Percentiles rank a stretch among this genome's conserved stretches.
These are phyloP conservation scores for Dactylonectria macrodidyma DNA, from an alignment of 2,329 filamentous ascomycete species.

Conservation along the genomic window DNA sequence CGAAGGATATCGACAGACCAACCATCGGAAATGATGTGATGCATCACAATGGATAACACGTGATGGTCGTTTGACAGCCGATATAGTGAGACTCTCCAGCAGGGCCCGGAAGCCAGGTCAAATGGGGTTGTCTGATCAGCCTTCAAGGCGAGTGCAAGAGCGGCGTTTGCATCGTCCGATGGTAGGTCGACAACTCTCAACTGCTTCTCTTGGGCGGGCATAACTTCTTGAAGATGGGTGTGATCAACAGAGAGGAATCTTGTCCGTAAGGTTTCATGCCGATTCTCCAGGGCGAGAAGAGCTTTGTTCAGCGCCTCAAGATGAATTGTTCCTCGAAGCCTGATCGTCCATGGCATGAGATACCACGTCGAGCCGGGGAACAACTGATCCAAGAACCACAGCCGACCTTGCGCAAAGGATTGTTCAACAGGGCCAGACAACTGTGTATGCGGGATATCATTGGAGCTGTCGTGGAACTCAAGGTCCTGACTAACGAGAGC, in stretches of 20 bases:
- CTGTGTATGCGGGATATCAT: conserved; percentile 5
- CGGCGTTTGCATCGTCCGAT: neutral
- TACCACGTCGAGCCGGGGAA: conserved; percentile 24
- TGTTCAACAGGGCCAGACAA: conserved; percentile 30
- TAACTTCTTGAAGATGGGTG: conserved; percentile 3
- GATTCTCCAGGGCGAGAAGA: conserved; percentile 21
- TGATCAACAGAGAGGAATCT: conserved; percentile 1
- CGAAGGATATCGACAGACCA: conserved; percentile 40
- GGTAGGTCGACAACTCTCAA: neutral
- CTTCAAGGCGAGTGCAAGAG: conserved; percentile 12
- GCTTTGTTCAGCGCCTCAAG: conserved; percentile 17
- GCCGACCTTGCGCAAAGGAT: conserved; percentile 33
- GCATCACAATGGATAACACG: conserved; percentile 47
- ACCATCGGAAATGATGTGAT: conserved; percentile 49
- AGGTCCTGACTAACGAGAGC: neutral
- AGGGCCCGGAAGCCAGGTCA: conserved; percentile 39
- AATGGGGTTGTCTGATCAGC: conserved; percentile 43
- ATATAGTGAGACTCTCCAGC: conserved; percentile 40
- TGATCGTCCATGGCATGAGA: conserved; percentile 24
- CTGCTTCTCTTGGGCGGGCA: neutral
- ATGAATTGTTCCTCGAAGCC: conserved; percentile 23
- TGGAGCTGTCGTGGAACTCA: neutral
- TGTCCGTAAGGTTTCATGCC: conserved; percentile 27
- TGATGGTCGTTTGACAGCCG: conserved; percentile 33
- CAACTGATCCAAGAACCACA: conserved; percentile 36